These are phyloP conservation scores for Phaeotremella skinneri DNA, from an alignment of 768 basidiomycete genomes.

Conservation along the genomic window DNA sequence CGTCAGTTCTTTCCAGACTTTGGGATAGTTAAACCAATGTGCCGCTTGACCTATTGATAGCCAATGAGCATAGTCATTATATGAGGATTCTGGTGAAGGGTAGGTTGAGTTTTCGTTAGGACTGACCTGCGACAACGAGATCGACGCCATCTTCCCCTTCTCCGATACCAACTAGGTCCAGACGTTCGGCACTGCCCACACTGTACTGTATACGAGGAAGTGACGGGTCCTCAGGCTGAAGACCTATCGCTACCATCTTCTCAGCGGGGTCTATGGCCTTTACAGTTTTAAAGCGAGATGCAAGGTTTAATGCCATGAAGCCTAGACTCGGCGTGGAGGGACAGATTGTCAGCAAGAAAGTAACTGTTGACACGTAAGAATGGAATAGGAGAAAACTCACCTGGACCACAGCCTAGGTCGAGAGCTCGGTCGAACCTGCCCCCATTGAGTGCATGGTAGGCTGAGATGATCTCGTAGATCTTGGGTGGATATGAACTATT, in stretches of 20 bases:
- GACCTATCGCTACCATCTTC: conserved; percentile 61
- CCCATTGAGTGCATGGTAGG: conserved; percentile 57
- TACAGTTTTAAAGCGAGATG: conserved; percentile 60
- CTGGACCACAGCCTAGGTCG: conserved; percentile 83
- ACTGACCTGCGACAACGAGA: conserved; percentile 64
- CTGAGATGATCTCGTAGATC: conserved; percentile 64
- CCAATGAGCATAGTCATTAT: conserved; percentile 4
- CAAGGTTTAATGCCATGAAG: conserved; percentile 65
- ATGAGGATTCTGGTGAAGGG: not conserved
- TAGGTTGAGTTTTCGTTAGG: not conserved
- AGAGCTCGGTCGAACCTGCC: conserved; percentile 61
- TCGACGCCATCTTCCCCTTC: conserved; percentile 59
- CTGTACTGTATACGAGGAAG: conserved; percentile 50
- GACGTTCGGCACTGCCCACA: conserved; percentile 59
- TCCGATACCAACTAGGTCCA: conserved; percentile 54
- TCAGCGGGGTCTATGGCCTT: conserved; percentile 72
- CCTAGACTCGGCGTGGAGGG: conserved; percentile 56
- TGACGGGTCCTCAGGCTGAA: conserved; percentile 29
- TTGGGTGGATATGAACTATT: conserved; percentile 62
- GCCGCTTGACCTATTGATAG: conserved; percentile 63
- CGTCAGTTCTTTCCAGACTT: conserved; percentile 67
- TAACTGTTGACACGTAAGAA: too few species aligned
- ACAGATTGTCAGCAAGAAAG: too few species aligned
- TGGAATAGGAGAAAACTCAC: too few species aligned
- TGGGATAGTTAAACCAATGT: conserved; percentile 77